phyloP scores from a whole-genome alignment of 1,284 basidiomycete species.

The Hemileia vastatrix region DNA sequence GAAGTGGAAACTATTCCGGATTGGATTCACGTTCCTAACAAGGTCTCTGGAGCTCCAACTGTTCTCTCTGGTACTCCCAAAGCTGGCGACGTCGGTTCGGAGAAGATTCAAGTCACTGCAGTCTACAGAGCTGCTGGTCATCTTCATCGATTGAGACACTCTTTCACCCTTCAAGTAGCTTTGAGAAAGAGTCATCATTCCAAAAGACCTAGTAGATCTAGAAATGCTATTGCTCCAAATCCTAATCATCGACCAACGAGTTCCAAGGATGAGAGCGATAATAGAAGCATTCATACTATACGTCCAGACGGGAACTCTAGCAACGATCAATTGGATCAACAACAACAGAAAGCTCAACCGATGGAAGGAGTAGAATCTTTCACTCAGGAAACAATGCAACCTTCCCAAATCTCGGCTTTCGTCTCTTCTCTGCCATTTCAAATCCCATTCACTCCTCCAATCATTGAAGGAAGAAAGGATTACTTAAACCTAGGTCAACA shows the following conservation, averaged over 20 bases:
- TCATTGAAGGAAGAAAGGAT: background rate
- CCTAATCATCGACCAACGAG: background rate
- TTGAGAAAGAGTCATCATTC: background rate
- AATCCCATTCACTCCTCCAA: background rate
- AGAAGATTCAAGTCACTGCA: conserved; percentile 35
- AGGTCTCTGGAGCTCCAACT: conserved; percentile 23
- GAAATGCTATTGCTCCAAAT: background rate
- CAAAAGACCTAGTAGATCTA: background rate
- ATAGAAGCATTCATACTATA: background rate
- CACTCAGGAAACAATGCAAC: background rate
- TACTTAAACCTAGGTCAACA: background rate
- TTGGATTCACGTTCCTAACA: background rate
- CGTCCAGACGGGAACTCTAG: background rate
- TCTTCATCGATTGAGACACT: conserved; percentile 36
- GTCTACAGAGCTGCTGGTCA: conserved; percentile 36
- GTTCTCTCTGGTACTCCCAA: conserved; percentile 34
- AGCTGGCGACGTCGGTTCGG: conserved; percentile 27
- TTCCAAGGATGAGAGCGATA: background rate
- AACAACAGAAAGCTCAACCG: background rate
- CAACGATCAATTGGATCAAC: background rate
- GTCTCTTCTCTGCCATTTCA: background rate
- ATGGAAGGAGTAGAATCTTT: background rate
- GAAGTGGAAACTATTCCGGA: background rate
- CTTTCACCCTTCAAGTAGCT: conserved; percentile 35
- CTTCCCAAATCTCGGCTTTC: background rate